Percentiles rank a stretch among this genome's conserved stretches.
Conservation (phyloP, 2,329 filamentous ascomycete genomes). For the Monosporascus sp. region DNA sequence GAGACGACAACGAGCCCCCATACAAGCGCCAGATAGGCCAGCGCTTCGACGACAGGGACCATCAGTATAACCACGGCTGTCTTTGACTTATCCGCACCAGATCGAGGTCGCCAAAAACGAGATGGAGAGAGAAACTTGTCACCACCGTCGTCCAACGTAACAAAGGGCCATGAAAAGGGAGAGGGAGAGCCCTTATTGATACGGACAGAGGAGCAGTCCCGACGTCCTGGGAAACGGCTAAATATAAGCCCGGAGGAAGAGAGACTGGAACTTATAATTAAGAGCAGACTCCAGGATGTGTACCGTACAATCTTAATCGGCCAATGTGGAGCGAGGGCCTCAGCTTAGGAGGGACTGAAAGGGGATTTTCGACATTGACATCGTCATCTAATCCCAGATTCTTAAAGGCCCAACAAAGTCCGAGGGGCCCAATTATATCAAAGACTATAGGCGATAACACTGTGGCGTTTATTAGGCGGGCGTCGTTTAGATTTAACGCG, state of each 20-base stretch:
- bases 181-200: too few species aligned
- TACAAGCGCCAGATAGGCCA: slow-evolving; percentile 44
- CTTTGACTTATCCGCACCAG: background rate
- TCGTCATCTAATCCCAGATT: background rate
- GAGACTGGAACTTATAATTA: too few species aligned
- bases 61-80: slow-evolving; percentile 16
- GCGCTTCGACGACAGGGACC: slow-evolving; percentile 17
- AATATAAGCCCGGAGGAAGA: too few species aligned
- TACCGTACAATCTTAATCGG: background rate
- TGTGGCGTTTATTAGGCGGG: too few species aligned
- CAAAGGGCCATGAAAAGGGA: too few species aligned
- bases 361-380: background rate
- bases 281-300: background rate
- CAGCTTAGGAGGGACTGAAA: background rate
- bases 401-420: too few species aligned
- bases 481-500: too few species aligned
- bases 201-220: too few species aligned
- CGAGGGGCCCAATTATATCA: too few species aligned
- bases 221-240: too few species aligned
- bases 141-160: background rate
- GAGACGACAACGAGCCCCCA: slow-evolving; percentile 49
- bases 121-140: background rate
- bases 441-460: too few species aligned
- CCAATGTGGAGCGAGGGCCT: background rate
- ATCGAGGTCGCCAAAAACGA: slow-evolving; percentile 3